A percentile compares a stretch with the other conserved stretches of the same genome.
Conservation (phyloP, 2,329 filamentous ascomycete genomes). For the Capronia americana region DNA sequence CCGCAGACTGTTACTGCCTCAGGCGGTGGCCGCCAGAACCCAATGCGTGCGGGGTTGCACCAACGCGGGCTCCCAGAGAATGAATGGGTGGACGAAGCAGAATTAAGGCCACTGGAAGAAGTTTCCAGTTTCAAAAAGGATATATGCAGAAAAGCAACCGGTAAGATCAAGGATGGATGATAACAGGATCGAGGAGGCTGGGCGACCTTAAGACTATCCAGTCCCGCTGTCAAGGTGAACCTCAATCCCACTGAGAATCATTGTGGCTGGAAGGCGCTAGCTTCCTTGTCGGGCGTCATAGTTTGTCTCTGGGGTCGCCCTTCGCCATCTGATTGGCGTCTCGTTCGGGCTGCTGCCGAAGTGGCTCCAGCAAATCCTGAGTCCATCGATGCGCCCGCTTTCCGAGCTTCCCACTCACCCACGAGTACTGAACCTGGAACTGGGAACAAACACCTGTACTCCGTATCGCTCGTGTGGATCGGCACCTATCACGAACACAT, state of each 20-base stretch:
- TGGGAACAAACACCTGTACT: slow-evolving; percentile 11
- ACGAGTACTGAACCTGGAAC: too few relatives aligned
- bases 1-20: background rate
- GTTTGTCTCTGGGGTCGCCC: background rate
- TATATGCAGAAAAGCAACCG: slow-evolving; percentile 8
- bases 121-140: background rate
- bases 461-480: slow-evolving; percentile 6
- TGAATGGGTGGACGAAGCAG: slow-evolving; percentile 5
- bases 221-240: background rate
- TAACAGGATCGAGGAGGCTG: slow-evolving; percentile 8
- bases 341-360: background rate
- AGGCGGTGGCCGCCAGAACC: background rate
- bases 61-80: background rate
- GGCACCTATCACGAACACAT: slow-evolving; percentile 3
- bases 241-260: background rate
- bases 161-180: background rate
- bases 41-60: slow-evolving; percentile 13
- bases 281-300: background rate
- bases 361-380: background rate
- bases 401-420: background rate
- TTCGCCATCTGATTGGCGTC: background rate
- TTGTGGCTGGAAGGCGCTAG: slow-evolving; percentile 6
- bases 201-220: background rate
- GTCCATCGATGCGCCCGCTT: background rate
- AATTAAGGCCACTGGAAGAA: background rate